A percentile compares a stretch with the other conserved stretches of the same genome.
phyloP scores from a whole-genome alignment of 106 monocot genomes.

The Chionographis japonica region DNA sequence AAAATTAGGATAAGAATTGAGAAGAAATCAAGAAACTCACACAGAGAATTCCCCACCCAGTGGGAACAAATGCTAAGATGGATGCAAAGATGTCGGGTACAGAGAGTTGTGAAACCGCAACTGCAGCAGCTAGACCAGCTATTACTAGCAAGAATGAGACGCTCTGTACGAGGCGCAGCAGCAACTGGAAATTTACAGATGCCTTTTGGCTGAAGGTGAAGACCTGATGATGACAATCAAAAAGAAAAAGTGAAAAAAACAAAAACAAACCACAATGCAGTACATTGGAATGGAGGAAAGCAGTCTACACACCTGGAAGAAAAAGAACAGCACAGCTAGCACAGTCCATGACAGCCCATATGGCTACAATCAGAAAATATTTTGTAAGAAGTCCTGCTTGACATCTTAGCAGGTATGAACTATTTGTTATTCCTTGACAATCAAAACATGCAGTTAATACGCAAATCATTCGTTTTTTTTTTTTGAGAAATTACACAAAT shows the following conservation, averaged over 20 bases:
- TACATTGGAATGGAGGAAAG: neutral
- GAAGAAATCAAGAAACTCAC: slow-evolving; percentile 42
- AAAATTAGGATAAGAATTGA: neutral
- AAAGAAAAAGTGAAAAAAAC: neutral
- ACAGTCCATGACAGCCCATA: slow-evolving; percentile 82
- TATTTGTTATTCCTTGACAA: too few species aligned
- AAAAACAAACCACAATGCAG: neutral
- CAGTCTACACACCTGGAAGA: slow-evolving; percentile 47
- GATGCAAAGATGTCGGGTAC: slow-evolving; percentile 77
- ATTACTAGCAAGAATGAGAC: slow-evolving; percentile 64
- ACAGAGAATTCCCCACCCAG: slow-evolving; percentile 92
- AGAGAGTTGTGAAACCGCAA: slow-evolving; percentile 57
- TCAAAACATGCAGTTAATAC: too few species aligned
- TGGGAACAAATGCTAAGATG: slow-evolving; percentile 89
- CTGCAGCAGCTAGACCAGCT: slow-evolving; percentile 58
- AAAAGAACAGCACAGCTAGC: slow-evolving; percentile 59
- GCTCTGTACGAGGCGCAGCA: slow-evolving; percentile 82
- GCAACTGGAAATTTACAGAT: slow-evolving; percentile 85
- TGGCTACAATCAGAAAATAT: slow-evolving; percentile 36
- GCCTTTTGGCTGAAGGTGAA: slow-evolving; percentile 94
- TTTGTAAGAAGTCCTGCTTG: neutral
- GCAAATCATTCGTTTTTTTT: too few species aligned
- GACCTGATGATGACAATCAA: slow-evolving; percentile 36
- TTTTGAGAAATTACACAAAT: too few species aligned
- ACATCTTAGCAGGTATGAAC: neutral